These are phyloP conservation scores for Graphiopsis chlorocephala DNA, from an alignment of 2,329 filamentous ascomycete species.

Conservation along the genomic window DNA sequence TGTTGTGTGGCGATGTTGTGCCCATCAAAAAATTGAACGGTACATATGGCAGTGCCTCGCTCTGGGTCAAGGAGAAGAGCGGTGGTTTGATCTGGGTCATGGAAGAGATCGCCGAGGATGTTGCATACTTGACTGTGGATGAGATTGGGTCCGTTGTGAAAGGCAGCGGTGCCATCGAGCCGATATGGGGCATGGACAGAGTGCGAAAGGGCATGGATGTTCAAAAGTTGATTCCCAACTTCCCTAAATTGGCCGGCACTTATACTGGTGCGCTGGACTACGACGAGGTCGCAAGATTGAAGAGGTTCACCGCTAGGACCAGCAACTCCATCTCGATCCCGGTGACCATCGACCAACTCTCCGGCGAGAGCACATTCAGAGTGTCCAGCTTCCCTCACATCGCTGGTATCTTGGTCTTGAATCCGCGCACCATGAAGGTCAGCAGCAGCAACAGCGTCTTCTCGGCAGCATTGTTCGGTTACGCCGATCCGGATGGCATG, in stretches of 20 bases:
- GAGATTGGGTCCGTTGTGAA: constrained; percentile 71
- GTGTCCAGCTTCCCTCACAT: constrained; percentile 96
- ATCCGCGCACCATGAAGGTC: constrained; percentile 73
- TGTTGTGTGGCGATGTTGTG: constrained; percentile 96
- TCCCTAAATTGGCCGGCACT: constrained; percentile 73
- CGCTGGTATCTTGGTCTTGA: constrained; percentile 90
- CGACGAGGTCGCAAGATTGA: constrained; percentile 66
- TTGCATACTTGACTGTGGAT: constrained; percentile 73
- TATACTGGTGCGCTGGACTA: constrained; percentile 75
- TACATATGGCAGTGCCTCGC: constrained; percentile 81
- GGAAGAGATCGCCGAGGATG: constrained; percentile 95
- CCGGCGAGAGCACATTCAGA: constrained; percentile 68
- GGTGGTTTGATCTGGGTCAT: constrained; percentile 95
- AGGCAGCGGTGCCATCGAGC: constrained; percentile 70
- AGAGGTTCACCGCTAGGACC: constrained; percentile 82
- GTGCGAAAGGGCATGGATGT: constrained; percentile 69
- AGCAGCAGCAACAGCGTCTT: constrained; percentile 95
- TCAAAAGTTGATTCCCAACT: constrained; percentile 72
- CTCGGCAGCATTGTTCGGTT: constrained; percentile 85
- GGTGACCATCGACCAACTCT: constrained; percentile 72
- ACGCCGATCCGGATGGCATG: constrained; percentile 77
- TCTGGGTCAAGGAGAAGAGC: constrained; percentile 98
- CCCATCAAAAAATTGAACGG: constrained; percentile 96
- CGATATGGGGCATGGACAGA: constrained; percentile 78
- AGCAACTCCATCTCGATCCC: constrained; percentile 77